These are phyloP conservation scores for Aaosphaeria pasadenensis DNA, from an alignment of 2,329 filamentous ascomycete species.

Conservation along the genomic window DNA sequence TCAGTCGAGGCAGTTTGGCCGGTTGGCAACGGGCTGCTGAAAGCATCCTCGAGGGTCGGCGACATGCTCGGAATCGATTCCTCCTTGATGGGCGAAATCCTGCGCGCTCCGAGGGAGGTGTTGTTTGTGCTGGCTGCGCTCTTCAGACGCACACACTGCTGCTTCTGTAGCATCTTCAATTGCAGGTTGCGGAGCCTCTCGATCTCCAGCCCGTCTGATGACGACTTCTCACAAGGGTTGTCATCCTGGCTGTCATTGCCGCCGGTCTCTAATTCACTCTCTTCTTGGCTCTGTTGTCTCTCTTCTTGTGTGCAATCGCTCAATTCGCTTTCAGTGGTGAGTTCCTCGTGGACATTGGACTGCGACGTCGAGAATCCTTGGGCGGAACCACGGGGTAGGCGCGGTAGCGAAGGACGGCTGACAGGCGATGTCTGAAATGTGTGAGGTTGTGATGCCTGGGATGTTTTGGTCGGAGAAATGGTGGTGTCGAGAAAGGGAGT, in stretches of 20 bases:
- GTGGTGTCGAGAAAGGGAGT: too few species aligned
- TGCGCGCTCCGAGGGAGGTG: conserved; percentile 18
- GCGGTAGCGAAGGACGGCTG: conserved; percentile 22
- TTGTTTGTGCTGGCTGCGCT: conserved; percentile 9
- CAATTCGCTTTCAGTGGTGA: conserved; percentile 15
- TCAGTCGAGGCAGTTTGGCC: conserved; percentile 49
- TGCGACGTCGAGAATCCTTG: background rate
- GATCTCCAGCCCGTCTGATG: conserved; percentile 34
- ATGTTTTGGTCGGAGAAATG: too few species aligned
- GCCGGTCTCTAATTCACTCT: conserved; percentile 3
- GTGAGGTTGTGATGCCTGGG: conserved; percentile 7
- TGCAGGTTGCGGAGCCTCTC: conserved; percentile 41
- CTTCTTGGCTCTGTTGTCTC: conserved; percentile 2
- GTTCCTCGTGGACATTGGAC: conserved; percentile 11
- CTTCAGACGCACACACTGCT: conserved; percentile 32
- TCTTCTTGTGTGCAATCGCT: conserved; percentile 9
- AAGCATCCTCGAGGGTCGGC: conserved; percentile 44
- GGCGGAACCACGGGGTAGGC: conserved; percentile 13
- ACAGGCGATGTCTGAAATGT: conserved; percentile 20
- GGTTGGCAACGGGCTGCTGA: conserved; percentile 37
- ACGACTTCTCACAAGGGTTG: conserved; percentile 24
- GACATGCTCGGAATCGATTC: conserved; percentile 42
- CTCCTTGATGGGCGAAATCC: conserved; percentile 65
- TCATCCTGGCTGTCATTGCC: too few species aligned
- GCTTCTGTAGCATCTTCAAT: conserved; percentile 39